Conservation (phyloP, 768 basidiomycete species). For the Leccinum imitatum region DNA sequence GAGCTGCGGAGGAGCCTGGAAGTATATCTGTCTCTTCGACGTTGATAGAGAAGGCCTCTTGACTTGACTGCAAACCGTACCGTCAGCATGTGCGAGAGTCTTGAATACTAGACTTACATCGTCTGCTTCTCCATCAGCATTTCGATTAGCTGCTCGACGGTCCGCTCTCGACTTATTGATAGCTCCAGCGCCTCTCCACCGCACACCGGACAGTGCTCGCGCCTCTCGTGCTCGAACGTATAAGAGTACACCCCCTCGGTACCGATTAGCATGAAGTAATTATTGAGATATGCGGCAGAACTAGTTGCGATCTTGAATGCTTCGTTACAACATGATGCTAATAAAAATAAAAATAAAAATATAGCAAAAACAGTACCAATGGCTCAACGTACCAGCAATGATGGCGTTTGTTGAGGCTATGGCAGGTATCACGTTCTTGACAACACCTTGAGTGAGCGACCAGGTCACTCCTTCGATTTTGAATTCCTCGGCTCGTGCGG, state of each 20-base stretch:
- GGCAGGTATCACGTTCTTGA: conserved; percentile 99
- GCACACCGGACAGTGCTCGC: conserved; percentile 94
- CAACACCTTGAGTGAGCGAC: conserved; percentile 96
- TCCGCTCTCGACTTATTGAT: conserved; percentile 65
- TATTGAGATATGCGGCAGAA: conserved; percentile 91
- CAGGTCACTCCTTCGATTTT: conserved; percentile 99
- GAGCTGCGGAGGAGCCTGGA: conserved; percentile 91
- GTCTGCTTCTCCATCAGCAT: conserved; percentile 84
- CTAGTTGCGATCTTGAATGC: conserved; percentile 98
- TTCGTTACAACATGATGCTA: conserved; percentile 97
- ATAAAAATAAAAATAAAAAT: not conserved
- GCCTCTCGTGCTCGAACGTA: conserved; percentile 94
- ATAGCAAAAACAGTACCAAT: not conserved
- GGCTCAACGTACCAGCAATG: conserved; percentile 69
- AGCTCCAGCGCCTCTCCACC: conserved; percentile 87
- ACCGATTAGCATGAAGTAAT: conserved; percentile 98
- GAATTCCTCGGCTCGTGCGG: conserved; percentile 85
- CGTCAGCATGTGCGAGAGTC: conserved; percentile 1
- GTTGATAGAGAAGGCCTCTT: conserved; percentile 92
- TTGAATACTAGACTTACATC: conserved; percentile 35
- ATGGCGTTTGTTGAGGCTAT: conserved; percentile 99
- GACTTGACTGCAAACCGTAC: conserved; percentile 68
- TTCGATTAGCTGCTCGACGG: conserved; percentile 87
- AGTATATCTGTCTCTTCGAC: conserved; percentile 76
- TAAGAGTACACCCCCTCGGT: conserved; percentile 96